Evolutionary conservation across 2,329 filamentous ascomycete genomes (phyloP).

Genomic region (Ciborinia camelliae): DNA sequence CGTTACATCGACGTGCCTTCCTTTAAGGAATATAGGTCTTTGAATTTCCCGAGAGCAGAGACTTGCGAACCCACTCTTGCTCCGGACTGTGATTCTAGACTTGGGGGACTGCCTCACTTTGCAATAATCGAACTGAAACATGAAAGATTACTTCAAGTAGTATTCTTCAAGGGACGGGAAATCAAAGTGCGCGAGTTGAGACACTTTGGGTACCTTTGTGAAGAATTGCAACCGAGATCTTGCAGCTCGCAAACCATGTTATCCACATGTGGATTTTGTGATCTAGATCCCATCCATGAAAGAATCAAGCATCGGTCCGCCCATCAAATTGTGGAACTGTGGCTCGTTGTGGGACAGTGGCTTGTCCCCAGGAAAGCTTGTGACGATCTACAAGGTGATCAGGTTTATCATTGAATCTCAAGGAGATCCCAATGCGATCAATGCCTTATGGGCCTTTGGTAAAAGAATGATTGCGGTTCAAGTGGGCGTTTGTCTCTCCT

Average conservation of each 20-base stretch:
- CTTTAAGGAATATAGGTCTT: not conserved
- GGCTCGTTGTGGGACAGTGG: slow-evolving; percentile 6
- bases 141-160: not conserved
- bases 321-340: slow-evolving; percentile 4
- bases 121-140: not conserved
- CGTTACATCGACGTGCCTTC: not conserved
- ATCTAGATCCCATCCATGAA: not conserved
- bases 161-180: not conserved
- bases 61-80: not conserved
- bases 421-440: not conserved
- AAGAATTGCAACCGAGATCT: slow-evolving; percentile 3
- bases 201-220: not conserved
- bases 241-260: not conserved
- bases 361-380: not conserved
- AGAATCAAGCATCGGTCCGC: not conserved
- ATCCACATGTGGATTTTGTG: slow-evolving; percentile 2
- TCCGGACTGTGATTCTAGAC: not conserved
- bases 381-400: slow-evolving; percentile 10
- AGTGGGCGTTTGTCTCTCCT: not conserved
- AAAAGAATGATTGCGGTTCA: not conserved
- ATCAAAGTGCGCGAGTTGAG: not conserved
- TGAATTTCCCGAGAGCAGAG: not conserved
- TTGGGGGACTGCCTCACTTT: not conserved
- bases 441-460: not conserved
- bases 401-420: not conserved